Percentiles rank a stretch among this genome's conserved stretches.
Conservation (phyloP, 1,284 basidiomycete species). For the Papiliotrema nemorosa region DNA sequence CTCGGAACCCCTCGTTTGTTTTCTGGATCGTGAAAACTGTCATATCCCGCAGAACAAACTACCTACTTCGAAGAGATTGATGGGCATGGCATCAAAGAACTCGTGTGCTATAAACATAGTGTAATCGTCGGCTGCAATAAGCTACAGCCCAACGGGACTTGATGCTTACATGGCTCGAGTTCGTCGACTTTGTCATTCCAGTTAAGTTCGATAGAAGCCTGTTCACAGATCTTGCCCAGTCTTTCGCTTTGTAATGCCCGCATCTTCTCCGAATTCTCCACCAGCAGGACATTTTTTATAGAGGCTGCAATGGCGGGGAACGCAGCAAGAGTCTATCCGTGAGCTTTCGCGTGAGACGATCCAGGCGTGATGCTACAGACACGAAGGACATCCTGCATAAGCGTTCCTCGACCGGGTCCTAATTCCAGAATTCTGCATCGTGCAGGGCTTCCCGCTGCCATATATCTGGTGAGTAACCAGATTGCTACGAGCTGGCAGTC, state of each 20-base stretch:
- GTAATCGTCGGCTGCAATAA: conserved; percentile 55
- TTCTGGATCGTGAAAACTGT: conserved; percentile 54
- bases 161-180: conserved; percentile 52
- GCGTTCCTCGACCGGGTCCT: conserved; percentile 88
- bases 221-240: conserved; percentile 46
- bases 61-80: conserved; percentile 80
- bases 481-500: conserved; percentile 65
- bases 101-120: conserved; percentile 93
- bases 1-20: conserved; percentile 76
- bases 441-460: conserved; percentile 55
- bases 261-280: conserved; percentile 74
- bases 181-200: conserved; percentile 78
- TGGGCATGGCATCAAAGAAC: conserved; percentile 95
- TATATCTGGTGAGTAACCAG: conserved; percentile 82
- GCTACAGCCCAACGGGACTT: neutral
- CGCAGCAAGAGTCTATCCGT: conserved; percentile 34
- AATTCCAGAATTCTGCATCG: conserved; percentile 79
- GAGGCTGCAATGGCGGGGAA: conserved; percentile 57
- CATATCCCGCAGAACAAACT: neutral
- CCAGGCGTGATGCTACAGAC: conserved; percentile 59
- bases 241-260: conserved; percentile 62
- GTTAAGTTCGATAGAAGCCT: conserved; percentile 50
- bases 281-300: conserved; percentile 64
- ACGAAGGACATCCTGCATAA: conserved; percentile 85
- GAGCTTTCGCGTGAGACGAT: too few relatives aligned